Evolutionary conservation across 78 protist species (phyloP).

Genomic region (Salpingoeca rosetta): DNA sequence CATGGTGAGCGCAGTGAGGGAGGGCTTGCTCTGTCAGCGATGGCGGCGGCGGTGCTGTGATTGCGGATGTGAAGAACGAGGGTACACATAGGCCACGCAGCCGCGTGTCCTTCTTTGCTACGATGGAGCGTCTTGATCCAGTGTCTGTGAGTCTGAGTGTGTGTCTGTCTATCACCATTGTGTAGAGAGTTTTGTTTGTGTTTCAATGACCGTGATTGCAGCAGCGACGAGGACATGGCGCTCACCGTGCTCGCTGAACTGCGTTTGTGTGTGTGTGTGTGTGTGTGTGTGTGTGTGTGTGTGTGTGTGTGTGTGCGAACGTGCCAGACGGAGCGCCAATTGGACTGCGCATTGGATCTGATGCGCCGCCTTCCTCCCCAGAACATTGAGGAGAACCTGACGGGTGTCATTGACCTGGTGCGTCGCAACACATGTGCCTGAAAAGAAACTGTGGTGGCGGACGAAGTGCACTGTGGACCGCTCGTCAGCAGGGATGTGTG

Average conservation of each 20-base stretch:
- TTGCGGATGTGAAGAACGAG: too few species aligned
- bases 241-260: slow-evolving; percentile 60
- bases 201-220: slow-evolving; percentile 64
- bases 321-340: slow-evolving; percentile 49
- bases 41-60: too few species aligned
- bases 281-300: neutral
- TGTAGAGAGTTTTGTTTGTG: neutral
- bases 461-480: too few species aligned
- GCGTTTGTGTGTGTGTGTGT: neutral
- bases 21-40: too few species aligned
- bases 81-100: too few species aligned
- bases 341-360: slow-evolving; percentile 81
- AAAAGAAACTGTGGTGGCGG: too few species aligned
- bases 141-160: neutral
- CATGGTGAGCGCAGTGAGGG: too few species aligned
- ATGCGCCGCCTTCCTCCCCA: slow-evolving; percentile 86
- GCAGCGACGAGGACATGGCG: slow-evolving; percentile 70
- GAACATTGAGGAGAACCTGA: slow-evolving; percentile 56
- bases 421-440: neutral
- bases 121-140: too few species aligned
- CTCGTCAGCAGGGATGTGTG: too few species aligned
- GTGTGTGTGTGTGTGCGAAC: neutral
- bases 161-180: neutral
- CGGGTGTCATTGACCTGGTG: slow-evolving; percentile 56
- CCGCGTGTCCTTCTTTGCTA: too few species aligned